Evolutionary conservation across 1,139 yeast genomes (phyloP), one percentile per base, ranked within the genome.

Genomic region (Scheffersomyces cryptocercus): DNA sequence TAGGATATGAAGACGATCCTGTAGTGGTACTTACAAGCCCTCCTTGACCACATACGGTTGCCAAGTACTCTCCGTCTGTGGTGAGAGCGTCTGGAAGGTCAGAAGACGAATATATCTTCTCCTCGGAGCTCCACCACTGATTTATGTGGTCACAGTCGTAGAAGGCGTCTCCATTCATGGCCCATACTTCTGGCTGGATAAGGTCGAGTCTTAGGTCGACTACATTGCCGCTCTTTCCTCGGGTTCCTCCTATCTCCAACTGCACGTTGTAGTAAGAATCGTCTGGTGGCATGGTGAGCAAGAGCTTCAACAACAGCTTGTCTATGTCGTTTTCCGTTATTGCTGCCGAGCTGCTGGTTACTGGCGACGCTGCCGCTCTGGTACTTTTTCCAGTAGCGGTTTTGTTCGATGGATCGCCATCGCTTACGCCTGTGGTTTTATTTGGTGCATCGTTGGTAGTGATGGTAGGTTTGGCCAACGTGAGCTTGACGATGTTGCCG

Each of bases 101-200:
- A 14, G 42, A 11, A 16, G 50, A 36, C 16, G 31, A 10, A 12
- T 36, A 29, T 7, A 16, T 34, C 20, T 43, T 34, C 41, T 49
- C 46, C 38, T 54, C 61, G 2, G 58, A 50, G 7, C 46, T 36
- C 50, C 52, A 54, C 67, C 68, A 67, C 1, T 13, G 26, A 36
- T 49, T 44, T 7, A 65, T 39, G 13, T 54, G 50, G 5, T 45
- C 35, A 51, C 77, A 71, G 31, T 53, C 55, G 35, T 50, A 51
- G 40, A 67, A 54, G 3, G 48, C 41, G 10, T 57, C 45, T 4
- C 59, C 59, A 45, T 66, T 59, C 62, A 71, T 51, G 1, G 66
- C 72, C 74, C 74, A 70, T 1, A 68, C 38, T 16, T 69, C 71
- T 4, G 73, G 70, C 45, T 69, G 76, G 11, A 61, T 33, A 5